Conservation (phyloP, 768 basidiomycete genomes). For the Baorangia bicolor region DNA sequence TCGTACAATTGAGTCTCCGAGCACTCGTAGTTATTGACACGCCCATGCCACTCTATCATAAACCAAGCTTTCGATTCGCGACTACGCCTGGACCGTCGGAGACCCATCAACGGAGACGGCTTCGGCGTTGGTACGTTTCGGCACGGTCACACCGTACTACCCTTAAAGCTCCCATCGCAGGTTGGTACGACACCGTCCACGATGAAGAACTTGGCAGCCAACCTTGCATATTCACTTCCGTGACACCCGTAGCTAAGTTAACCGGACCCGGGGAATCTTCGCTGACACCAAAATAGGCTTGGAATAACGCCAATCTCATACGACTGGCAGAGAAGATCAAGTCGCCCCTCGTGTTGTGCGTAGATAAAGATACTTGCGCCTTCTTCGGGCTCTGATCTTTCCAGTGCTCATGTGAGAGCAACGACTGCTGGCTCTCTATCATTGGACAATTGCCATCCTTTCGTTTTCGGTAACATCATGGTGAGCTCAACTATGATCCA, state of each 20-base stretch:
- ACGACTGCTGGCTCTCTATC: constrained; percentile 92
- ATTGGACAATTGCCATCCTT: constrained; percentile 94
- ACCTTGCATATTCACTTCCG: constrained; percentile 94
- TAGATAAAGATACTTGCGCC: constrained; percentile 8
- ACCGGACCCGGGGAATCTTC: neutral
- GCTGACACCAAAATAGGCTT: constrained; percentile 59
- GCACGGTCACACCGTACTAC: neutral
- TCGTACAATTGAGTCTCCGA: constrained; percentile 1
- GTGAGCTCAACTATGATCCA: constrained; percentile 38
- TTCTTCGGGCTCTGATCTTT: constrained; percentile 2
- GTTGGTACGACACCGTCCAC: constrained; percentile 90
- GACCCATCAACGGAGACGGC: constrained; percentile 94
- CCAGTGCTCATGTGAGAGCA: constrained; percentile 87
- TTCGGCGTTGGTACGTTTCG: constrained; percentile 82
- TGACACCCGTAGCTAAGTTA: constrained; percentile 69
- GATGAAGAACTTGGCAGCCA: constrained; percentile 82
- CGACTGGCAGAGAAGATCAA: constrained; percentile 96
- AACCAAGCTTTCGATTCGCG: constrained; percentile 97
- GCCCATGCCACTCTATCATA: constrained; percentile 94
- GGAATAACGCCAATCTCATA: constrained; percentile 94
- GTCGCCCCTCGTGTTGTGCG: constrained; percentile 91
- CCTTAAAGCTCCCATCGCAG: constrained; percentile 36
- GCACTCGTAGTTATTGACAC: constrained; percentile 69
- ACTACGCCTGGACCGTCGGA: constrained; percentile 72
- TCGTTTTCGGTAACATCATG: constrained; percentile 89